Evolutionary conservation across 2,329 filamentous ascomycete species (phyloP), one percentile per base, ranked within the genome.

Genomic region (Aspergillus nomiae): DNA sequence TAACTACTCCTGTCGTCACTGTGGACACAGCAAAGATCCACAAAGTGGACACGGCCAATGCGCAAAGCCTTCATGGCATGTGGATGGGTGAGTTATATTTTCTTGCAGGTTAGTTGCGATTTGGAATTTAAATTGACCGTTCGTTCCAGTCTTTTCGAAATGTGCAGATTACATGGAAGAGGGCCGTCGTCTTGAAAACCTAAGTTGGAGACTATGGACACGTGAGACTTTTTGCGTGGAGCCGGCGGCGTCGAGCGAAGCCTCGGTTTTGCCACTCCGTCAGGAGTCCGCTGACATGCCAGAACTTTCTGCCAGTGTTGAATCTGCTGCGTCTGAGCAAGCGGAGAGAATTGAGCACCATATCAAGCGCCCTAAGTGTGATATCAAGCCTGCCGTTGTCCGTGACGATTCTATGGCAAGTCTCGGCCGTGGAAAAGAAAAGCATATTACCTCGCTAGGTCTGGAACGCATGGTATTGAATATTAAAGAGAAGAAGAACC

Each of bases 161-260:
- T 97, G 94, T 79, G 92, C 93, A 75, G 92, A 95, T 74, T 95
- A 94, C 58, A 90, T 98, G 77, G 92, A 97, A 76, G 91, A 98
- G 79, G 95, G 95, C 62, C 89, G 92, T 75, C 86, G 95, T 74
- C 84, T 97, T 76, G 95, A 98, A 78, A 98, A 99, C 81, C 84
- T 99, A 67, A 96, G 91, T 77, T 98, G 95, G 95, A 86, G 95
- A 72, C 82, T 98, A 65, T 98, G 94, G 94, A 96, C 92, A 72
- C 87, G 93, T 73, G 94, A 98, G 77, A 94, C 92, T 12, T 92
- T 97, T 72, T 96, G 94, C 80, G 94, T 90, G 79, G 90, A 92
- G 66, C 86, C 85, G n/a, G 72, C 74, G 58, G 76, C 68, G 45
- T 83, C 85, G 63, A 83, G 85, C 70, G 82, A 84, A 71, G 80